A percentile compares a stretch with the other conserved stretches of the same genome.
These are phyloP conservation scores for Xerocomus potaroensis DNA, from an alignment of 768 basidiomycete genomes.

Conservation along the genomic window DNA sequence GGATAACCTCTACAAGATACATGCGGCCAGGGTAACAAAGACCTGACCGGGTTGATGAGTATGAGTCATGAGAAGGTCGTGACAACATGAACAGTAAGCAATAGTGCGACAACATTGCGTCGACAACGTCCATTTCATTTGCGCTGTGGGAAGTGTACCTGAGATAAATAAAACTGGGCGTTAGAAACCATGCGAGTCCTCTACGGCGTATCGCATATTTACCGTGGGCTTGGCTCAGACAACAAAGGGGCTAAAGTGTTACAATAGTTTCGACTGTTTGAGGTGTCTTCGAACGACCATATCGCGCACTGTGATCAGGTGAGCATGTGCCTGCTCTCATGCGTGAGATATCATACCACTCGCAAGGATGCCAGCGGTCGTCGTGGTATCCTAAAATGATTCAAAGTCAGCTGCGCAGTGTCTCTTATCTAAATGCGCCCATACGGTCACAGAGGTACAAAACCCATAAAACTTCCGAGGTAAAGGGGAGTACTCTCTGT, in stretches of 20 bases:
- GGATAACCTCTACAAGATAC: neutral
- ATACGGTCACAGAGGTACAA: conserved; percentile 69
- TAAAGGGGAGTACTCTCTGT: conserved; percentile 68
- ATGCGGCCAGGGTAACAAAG: neutral
- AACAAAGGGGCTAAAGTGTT: conserved; percentile 13
- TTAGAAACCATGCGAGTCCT: neutral
- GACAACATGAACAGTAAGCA: conserved; percentile 2
- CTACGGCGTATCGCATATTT: neutral
- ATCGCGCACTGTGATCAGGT: conserved; percentile 53
- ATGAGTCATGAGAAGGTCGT: conserved; percentile 7
- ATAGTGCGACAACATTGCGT: conserved; percentile 14
- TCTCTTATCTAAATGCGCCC: conserved; percentile 7
- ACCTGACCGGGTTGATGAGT: neutral
- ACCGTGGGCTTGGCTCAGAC: conserved; percentile 7
- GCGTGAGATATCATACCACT: conserved; percentile 46
- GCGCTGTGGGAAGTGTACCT: conserved; percentile 2
- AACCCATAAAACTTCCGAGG: conserved; percentile 77
- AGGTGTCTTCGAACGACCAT: conserved; percentile 80
- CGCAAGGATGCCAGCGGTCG: conserved; percentile 72
- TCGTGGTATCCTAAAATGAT: conserved; percentile 53
- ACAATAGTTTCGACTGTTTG: conserved; percentile 67
- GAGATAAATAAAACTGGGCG: neutral
- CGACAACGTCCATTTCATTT: conserved; percentile 9
- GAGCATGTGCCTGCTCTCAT: conserved; percentile 1
- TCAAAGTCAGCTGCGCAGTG: neutral